Evolutionary conservation across 257 asterid species (phyloP), one percentile per base, ranked within the genome.

Genomic region (Salvia rosmarinus): DNA sequence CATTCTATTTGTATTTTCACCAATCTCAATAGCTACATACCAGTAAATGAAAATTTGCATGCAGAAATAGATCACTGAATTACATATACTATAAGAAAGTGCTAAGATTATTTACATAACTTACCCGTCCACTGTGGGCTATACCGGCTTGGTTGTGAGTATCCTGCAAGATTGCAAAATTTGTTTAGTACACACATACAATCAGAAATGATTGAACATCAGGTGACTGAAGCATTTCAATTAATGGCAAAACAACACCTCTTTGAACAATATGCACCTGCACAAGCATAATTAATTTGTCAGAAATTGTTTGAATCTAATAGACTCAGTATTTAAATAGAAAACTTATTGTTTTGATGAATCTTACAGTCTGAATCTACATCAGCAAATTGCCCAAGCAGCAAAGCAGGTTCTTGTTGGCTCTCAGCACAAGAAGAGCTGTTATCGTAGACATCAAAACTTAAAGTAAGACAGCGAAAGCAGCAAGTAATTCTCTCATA

Each of bases 361-460:
- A 95, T 98, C 99, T 91, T 91, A 85, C 95, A 91, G 80, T 95
- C 97, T 55, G 99, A 84, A 83, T 95, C 98, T 19, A 98, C 90
- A 21, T 96, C 95, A 51, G 99, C 98, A 82, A 94, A 94, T 80
- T 94, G 99, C 75, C 99, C 99, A 64, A 95, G 93, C 50, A 95
- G 85, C 86, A 91, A 81, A 80, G 99, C 98, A 83, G 99, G 94
- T 85, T 91, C 99, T 71, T 98, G 84, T 81, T 91, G 97, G 88
- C 97, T 95, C 84, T 95, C 99, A 20, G 96, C 78, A 81, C 99
- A 89, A 65, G 94, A 87, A 42, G 99, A 95, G 82, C 99, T 95
- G 89, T 72, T 32, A 75, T 65, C 56, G 49, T 4, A 50, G 69
- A 76, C 50, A 67, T 14, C 14, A 62, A 12, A 71, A 54, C 67